phyloP scores from a whole-genome alignment of 2,329 filamentous ascomycete species.

The Cladobotryum mycophilum region DNA sequence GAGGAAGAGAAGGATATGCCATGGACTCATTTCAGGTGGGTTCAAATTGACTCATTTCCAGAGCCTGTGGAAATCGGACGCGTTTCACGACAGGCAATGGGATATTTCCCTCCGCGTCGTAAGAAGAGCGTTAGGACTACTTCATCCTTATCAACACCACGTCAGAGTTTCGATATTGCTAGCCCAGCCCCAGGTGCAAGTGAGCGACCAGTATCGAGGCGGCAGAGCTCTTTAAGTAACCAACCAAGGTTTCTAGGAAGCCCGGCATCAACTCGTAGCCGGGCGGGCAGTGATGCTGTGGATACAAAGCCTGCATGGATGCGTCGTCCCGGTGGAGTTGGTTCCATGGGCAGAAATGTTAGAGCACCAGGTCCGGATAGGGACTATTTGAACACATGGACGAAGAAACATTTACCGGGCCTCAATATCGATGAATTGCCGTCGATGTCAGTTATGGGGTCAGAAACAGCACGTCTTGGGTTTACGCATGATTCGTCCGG shows the following conservation, averaged over 20 bases:
- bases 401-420: conserved; percentile 74
- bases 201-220: conserved; percentile 31
- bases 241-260: conserved; percentile 29
- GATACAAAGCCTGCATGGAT: conserved; percentile 55
- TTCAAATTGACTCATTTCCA: conserved; percentile 63
- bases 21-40: conserved; percentile 88
- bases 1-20: conserved; percentile 48
- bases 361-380: conserved; percentile 73
- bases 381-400: conserved; percentile 78
- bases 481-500: conserved; percentile 36
- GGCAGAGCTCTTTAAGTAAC: conserved; percentile 36
- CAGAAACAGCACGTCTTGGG: conserved; percentile 53
- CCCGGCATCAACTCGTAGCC: conserved; percentile 30
- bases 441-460: conserved; percentile 59
- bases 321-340: conserved; percentile 80
- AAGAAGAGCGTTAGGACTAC: conserved; percentile 72
- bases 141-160: conserved; percentile 61
- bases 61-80: conserved; percentile 79
- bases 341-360: conserved; percentile 66
- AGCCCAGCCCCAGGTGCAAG: conserved; percentile 36
- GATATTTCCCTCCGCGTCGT: conserved; percentile 85
- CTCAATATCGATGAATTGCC: conserved; percentile 64
- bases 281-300: conserved; percentile 31
- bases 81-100: conserved; percentile 71
- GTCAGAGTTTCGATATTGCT: conserved; percentile 56